Percentiles rank a stretch among this genome's conserved stretches.
Evolutionary conservation across 306 rosid species (phyloP).

Genomic region (Lupinus albus): DNA sequence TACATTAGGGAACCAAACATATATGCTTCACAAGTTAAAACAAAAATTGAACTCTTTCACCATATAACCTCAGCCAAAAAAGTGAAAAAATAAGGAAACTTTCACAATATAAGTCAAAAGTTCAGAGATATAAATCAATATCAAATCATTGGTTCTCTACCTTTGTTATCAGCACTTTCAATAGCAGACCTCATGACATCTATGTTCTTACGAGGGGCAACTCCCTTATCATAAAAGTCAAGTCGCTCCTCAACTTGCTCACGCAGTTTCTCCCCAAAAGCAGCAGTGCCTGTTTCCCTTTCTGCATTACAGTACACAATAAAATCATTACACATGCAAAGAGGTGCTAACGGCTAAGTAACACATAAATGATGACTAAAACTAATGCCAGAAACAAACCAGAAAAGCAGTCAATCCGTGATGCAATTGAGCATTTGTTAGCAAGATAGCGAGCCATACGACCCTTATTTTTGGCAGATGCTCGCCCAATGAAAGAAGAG

Average conservation of each 20-base stretch:
- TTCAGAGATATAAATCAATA: no score
- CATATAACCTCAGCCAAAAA: not conserved
- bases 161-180: slow-evolving; percentile 64
- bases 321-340: slow-evolving; percentile 6
- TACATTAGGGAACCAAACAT: not conserved
- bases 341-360: not conserved
- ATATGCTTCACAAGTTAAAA: not conserved
- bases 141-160: slow-evolving; percentile 26
- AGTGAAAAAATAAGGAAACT: no score
- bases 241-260: slow-evolving; percentile 99
- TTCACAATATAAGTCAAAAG: not conserved
- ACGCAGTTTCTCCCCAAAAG: slow-evolving; percentile 85
- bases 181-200: slow-evolving; percentile 97
- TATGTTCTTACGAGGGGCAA: slow-evolving; percentile 93
- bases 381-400: slow-evolving; percentile 49
- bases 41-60: slow-evolving; percentile 4
- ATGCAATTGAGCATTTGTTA: slow-evolving; percentile 94
- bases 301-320: slow-evolving; percentile 55
- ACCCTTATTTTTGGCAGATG: slow-evolving; percentile 90
- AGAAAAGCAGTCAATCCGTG: slow-evolving; percentile 95
- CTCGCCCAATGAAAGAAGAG: slow-evolving; percentile 95
- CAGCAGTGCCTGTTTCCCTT: slow-evolving; percentile 45
- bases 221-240: slow-evolving; percentile 99
- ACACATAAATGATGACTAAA: not conserved
- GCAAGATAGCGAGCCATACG: slow-evolving; percentile 99